Evolutionary conservation across 306 rosid genomes (phyloP).

Genomic region (Rosa lucieae): DNA sequence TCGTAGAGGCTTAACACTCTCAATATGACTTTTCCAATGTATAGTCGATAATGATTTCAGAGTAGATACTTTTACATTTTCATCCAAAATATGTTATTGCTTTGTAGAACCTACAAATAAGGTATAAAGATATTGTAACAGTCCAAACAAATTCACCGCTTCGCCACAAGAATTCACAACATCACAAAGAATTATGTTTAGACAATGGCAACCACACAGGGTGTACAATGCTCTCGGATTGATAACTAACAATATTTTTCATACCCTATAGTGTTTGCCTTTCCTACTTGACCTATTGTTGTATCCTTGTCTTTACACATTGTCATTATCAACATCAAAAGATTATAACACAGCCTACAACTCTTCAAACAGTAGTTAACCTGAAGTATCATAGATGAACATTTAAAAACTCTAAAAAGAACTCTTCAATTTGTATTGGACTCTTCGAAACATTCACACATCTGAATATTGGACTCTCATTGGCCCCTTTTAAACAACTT

Average conservation of each 20-base stretch:
- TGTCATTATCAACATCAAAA: too few relatives aligned
- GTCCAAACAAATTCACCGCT: not conserved
- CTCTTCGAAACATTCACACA: too few relatives aligned
- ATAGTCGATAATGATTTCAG: not conserved
- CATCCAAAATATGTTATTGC: not conserved
- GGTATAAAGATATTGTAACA: not conserved
- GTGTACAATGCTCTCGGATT: not conserved
- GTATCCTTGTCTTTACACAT: too few relatives aligned
- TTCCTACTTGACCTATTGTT: not conserved
- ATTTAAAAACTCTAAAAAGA: too few relatives aligned
- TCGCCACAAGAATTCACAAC: not conserved
- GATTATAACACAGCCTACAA: too few relatives aligned
- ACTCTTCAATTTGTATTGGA: too few relatives aligned
- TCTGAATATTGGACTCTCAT: too few relatives aligned
- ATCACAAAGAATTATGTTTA: not conserved
- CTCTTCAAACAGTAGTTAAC: too few relatives aligned
- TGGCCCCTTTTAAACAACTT: too few relatives aligned
- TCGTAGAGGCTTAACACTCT: slow-evolving; percentile 4
- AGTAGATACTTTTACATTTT: not conserved
- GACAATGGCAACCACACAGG: not conserved
- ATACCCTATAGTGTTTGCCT: not conserved
- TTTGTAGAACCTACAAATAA: not conserved
- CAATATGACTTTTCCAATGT: slow-evolving; percentile 8
- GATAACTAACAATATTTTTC: too few relatives aligned
- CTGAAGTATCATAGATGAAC: too few relatives aligned